Evolutionary conservation across 805 yeast species (phyloP), one percentile per base, ranked within the genome.

Genomic region (Metschnikowia kunwiensis): DNA sequence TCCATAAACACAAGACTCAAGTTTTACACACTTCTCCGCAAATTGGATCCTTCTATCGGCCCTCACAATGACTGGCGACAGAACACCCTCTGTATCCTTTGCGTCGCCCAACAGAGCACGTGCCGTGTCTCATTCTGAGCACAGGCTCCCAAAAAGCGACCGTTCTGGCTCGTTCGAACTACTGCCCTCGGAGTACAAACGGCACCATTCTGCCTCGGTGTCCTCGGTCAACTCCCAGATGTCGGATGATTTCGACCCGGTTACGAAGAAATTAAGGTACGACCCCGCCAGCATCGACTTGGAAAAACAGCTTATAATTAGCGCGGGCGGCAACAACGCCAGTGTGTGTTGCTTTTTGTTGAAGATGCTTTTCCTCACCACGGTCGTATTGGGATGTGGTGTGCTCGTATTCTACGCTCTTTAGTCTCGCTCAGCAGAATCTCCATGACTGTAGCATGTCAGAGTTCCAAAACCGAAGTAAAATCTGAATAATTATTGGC

Each of bases 301-400:
- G 40, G 70, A 65, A 37, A 59, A 61, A 27, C 70, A 63, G 46
- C 31, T 36, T 10, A 62, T 60, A 16, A 42, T 54, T 10, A 59
- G 63, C 16, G 70, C 70, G 4, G 70, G 70, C 9, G 68, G 69
- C 12, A 58, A 49, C 24, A 50, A 58, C 24, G 65, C 63, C 28
- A 46, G 58, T 30, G 65, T 65, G 13, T 46, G 49, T 27, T 53
- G 61, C 23, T 64, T 61, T 38, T 44, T 63, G 17, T 39, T 57
- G 23, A 65, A 65, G 44, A 38, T 63, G 20, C 8, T 55, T 3
- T 46, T 64, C 15, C 53, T 65, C 29, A 47, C 54, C 40, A 22
- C 38, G 3, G 51, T 61, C 13, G 68, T 64, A 15, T 37, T 53
- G 25, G 68, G 64, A 1, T 57, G 60, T 29, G 58, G 64, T 3